phyloP scores from a whole-genome alignment of 768 basidiomycete species.

The Amanita fuliginea region DNA sequence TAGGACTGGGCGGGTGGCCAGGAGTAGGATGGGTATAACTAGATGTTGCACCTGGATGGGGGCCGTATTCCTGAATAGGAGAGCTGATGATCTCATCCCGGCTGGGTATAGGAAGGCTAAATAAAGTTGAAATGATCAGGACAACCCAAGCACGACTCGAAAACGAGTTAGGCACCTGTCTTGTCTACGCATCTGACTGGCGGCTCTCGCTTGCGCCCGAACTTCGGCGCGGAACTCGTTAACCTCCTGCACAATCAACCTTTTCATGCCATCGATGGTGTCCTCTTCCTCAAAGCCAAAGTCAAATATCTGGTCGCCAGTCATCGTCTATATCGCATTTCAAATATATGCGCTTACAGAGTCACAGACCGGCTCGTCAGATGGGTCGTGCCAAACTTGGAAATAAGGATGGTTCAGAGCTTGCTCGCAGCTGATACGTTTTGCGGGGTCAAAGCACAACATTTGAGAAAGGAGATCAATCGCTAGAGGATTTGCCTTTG shows the following conservation, averaged over 20 bases:
- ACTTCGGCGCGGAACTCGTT: conserved; percentile 84
- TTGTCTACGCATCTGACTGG: conserved; percentile 65
- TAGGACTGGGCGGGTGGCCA: conserved; percentile 48
- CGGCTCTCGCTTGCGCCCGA: conserved; percentile 65
- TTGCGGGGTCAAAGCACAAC: conserved; percentile 93
- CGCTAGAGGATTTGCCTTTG: conserved; percentile 86
- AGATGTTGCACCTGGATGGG: conserved; percentile 57
- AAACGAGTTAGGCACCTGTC: conserved; percentile 47
- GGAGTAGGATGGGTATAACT: conserved; percentile 41
- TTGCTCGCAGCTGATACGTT: conserved; percentile 92
- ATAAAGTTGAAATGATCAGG: conserved; percentile 15
- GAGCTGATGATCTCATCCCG: conserved; percentile 77
- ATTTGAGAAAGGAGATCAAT: conserved; percentile 88
- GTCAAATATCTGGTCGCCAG: conserved; percentile 65
- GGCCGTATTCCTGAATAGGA: conserved; percentile 56
- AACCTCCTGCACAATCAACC: conserved; percentile 89
- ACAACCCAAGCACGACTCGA: neutral
- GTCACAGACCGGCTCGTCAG: conserved; percentile 85
- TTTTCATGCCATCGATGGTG: conserved; percentile 94
- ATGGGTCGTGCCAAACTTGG: conserved; percentile 96
- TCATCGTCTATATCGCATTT: neutral
- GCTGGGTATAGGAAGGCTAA: conserved; percentile 66
- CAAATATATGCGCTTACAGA: conserved; percentile 33
- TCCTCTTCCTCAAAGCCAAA: conserved; percentile 97
- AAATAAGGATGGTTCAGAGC: conserved; percentile 93